Evolutionary conservation across 805 yeast genomes (phyloP).

Genomic region (Candida tibetensis): DNA sequence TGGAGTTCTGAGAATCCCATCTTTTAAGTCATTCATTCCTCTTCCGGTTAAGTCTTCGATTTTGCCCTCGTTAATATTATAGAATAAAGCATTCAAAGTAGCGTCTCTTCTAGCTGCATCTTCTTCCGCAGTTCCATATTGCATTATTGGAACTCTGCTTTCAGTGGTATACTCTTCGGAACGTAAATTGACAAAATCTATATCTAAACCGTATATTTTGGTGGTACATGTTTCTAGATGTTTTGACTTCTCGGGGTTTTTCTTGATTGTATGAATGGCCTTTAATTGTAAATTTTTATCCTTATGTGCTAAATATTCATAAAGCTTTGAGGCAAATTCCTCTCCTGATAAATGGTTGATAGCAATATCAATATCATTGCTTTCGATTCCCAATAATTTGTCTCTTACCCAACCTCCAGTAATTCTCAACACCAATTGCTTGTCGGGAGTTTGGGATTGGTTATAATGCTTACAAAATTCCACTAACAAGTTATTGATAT

Average conservation of each 20-base stretch:
- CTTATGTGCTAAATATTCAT: constrained; percentile 41
- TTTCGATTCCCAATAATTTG: constrained; percentile 73
- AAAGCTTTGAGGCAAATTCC: constrained; percentile 69
- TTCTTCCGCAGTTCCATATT: constrained; percentile 85
- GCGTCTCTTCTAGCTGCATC: constrained; percentile 96
- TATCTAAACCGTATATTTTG: constrained; percentile 73
- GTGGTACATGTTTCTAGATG: constrained; percentile 97
- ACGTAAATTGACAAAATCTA: constrained; percentile 91
- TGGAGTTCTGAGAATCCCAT: constrained; percentile 83
- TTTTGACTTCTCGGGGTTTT: constrained; percentile 93
- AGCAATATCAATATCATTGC: constrained; percentile 91
- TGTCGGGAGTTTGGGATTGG: constrained; percentile 9
- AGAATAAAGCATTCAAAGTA: constrained; percentile 88
- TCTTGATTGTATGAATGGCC: constrained; percentile 75
- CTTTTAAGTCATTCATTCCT: constrained; percentile 70
- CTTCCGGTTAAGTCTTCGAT: constrained; percentile 83
- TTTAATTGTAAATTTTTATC: constrained; percentile 25
- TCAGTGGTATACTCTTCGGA: constrained; percentile 80
- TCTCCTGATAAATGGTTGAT: constrained; percentile 83
- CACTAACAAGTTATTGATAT: constrained; percentile 38
- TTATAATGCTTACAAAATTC: constrained; percentile 42
- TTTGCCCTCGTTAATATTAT: constrained; percentile 62
- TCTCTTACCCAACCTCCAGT: constrained; percentile 99
- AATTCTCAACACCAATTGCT: constrained; percentile 60
- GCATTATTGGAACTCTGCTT: constrained; percentile 80